Percentiles rank a stretch among this genome's conserved stretches.
These are phyloP conservation scores for Diaporthe citri DNA, from an alignment of 2,329 filamentous ascomycete genomes.

Conservation along the genomic window DNA sequence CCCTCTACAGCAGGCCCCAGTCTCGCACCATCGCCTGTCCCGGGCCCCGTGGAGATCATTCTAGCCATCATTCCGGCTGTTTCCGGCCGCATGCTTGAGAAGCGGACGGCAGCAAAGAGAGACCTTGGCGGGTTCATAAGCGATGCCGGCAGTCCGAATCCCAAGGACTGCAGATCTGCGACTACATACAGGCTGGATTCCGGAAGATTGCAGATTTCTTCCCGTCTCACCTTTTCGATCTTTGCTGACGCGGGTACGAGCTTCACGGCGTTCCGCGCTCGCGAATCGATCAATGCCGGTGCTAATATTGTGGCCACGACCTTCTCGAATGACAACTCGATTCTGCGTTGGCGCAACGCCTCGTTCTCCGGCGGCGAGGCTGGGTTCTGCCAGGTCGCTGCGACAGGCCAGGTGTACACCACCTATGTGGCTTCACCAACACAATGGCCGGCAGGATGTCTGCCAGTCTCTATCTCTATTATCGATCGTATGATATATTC, in stretches of 20 bases:
- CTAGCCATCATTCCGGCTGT: background rate
- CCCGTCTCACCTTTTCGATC: background rate
- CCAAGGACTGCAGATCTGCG: slow-evolving; percentile 1
- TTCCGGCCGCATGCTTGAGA: background rate
- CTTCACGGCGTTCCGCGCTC: background rate
- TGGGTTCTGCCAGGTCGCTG: slow-evolving; percentile 6
- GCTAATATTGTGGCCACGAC: background rate
- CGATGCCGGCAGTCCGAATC: background rate
- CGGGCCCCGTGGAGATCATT: background rate
- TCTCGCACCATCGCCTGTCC: background rate
- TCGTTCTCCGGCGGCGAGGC: background rate
- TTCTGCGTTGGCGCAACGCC: background rate
- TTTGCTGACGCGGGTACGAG: background rate
- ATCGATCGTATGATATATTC: background rate
- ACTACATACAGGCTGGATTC: background rate
- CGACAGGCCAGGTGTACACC: slow-evolving; percentile 6
- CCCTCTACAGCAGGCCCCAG: background rate
- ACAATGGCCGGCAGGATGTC: background rate
- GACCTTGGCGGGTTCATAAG: slow-evolving; percentile 1
- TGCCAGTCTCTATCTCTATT: background rate
- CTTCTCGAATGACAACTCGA: background rate
- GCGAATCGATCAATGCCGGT: background rate
- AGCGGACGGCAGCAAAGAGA: background rate
- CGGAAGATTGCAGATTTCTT: background rate
- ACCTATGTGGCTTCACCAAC: background rate